phyloP scores from a whole-genome alignment of 2,329 filamentous ascomycete species.

The Tolypocladium endophyticum region DNA sequence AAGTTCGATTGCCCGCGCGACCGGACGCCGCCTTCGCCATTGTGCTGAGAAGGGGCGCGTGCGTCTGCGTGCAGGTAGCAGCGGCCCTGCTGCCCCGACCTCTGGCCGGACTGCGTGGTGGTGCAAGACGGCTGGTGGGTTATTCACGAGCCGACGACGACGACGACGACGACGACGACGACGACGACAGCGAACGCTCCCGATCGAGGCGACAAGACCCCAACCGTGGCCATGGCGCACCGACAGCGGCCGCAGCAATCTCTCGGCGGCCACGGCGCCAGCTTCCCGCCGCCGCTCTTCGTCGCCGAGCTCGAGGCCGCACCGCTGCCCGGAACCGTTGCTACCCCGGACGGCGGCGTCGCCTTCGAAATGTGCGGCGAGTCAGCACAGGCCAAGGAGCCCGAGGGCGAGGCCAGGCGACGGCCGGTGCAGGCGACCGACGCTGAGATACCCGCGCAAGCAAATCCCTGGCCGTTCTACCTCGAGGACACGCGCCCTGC shows the following conservation, averaged over 20 bases:
- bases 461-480: conserved; percentile 20
- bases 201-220: neutral
- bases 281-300: conserved; percentile 14
- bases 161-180: conserved; percentile 1
- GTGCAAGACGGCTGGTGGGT: neutral
- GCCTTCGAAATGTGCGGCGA: conserved; percentile 23
- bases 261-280: neutral
- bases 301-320: conserved; percentile 19
- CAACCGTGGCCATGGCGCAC: conserved; percentile 6
- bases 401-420: conserved; percentile 1
- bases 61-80: neutral
- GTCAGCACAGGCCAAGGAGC: conserved; percentile 6
- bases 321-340: conserved; percentile 6
- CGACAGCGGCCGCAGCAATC: neutral
- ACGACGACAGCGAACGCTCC: neutral
- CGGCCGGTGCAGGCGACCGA: conserved; percentile 1
- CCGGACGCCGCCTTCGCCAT: neutral
- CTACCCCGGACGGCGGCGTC: conserved; percentile 10
- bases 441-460: conserved; percentile 2
- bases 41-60: neutral
- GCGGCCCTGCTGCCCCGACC: neutral
- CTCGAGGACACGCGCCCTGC: conserved; percentile 8
- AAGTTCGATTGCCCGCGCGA: neutral
- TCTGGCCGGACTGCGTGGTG: neutral
- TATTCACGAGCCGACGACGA: neutral